Evolutionary conservation across 2,329 filamentous ascomycete genomes (phyloP).

Genomic region (Alternaria solani): DNA sequence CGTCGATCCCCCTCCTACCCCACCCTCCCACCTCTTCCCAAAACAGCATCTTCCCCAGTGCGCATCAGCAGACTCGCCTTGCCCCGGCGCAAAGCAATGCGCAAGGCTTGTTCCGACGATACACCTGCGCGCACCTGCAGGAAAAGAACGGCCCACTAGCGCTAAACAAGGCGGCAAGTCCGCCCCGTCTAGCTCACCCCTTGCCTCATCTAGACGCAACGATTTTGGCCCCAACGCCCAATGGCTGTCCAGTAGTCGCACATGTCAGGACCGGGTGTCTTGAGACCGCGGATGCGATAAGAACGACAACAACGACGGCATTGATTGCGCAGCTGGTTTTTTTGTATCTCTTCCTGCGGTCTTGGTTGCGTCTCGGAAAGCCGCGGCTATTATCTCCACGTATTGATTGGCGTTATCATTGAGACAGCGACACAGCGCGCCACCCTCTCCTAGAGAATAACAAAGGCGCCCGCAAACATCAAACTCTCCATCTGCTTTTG

Average conservation of each 20-base stretch:
- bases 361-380: neutral
- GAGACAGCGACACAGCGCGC: neutral
- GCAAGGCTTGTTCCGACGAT: neutral
- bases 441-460: neutral
- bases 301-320: neutral
- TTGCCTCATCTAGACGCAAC: neutral
- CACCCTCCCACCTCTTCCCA: neutral
- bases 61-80: neutral
- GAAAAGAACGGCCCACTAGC: neutral
- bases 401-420: neutral
- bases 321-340: neutral
- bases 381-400: neutral
- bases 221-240: neutral
- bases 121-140: neutral
- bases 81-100: neutral
- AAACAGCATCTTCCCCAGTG: neutral
- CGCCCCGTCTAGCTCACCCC: neutral
- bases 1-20: neutral
- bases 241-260: neutral
- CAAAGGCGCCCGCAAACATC: neutral
- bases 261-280: neutral
- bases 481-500: neutral
- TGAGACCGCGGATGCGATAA: neutral
- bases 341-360: neutral
- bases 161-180: conserved; percentile 1